Evolutionary conservation across 805 yeast genomes (phyloP).

Genomic region (Saitoella complicata): DNA sequence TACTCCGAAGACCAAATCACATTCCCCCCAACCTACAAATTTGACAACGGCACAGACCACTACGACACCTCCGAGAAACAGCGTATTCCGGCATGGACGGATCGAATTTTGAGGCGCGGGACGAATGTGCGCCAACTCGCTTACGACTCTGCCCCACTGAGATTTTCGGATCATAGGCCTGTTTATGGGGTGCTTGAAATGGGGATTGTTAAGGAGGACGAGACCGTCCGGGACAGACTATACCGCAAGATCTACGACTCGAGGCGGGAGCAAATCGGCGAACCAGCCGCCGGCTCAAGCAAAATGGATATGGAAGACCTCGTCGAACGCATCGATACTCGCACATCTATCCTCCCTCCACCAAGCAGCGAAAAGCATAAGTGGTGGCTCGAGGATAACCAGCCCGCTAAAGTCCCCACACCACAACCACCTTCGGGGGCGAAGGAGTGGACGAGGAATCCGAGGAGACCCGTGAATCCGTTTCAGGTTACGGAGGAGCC

Average conservation of each 20-base stretch:
- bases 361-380: too few relatives aligned
- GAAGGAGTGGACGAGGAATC: too few relatives aligned
- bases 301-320: too few relatives aligned
- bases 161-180: constrained; percentile 80
- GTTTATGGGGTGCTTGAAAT: constrained; percentile 67
- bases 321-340: too few relatives aligned
- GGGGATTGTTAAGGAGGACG: constrained; percentile 53
- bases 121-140: constrained; percentile 40
- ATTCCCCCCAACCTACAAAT: constrained; percentile 85
- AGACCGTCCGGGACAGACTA: constrained; percentile 37
- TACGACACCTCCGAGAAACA: constrained; percentile 88
- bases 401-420: too few relatives aligned
- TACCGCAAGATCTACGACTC: constrained; percentile 43
- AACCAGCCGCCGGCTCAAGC: constrained; percentile 14
- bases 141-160: constrained; percentile 46
- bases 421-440: too few relatives aligned
- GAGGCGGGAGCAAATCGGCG: constrained; percentile 30
- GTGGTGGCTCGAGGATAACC: too few relatives aligned
- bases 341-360: too few relatives aligned
- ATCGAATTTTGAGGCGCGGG: constrained; percentile 60
- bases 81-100: constrained; percentile 94
- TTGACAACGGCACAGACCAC: constrained; percentile 60
- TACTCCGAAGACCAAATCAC: constrained; percentile 62
- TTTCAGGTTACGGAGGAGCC: too few relatives aligned
- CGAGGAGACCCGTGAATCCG: too few relatives aligned